These are phyloP conservation scores for Stentor coeruleus DNA, from an alignment of 73 alveolate genomes.

Conservation along the genomic window DNA sequence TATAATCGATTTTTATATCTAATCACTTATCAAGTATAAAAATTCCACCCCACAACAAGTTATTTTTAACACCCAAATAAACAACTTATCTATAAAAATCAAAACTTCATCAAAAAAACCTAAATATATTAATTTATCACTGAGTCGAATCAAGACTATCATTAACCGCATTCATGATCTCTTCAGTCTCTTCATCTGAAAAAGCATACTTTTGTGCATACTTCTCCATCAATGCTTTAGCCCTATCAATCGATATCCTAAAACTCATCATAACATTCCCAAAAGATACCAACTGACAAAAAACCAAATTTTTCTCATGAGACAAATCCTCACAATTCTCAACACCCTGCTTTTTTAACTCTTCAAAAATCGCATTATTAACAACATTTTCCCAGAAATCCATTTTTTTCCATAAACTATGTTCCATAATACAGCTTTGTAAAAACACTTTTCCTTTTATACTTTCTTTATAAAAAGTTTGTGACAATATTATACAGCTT, in stretches of 20 bases:
- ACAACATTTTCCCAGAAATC: slow-evolving; percentile 14
- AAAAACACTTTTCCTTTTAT: background rate
- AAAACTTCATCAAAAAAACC: too few relatives aligned
- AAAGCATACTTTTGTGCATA: background rate
- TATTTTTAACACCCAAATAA: too few relatives aligned
- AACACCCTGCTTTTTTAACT: background rate
- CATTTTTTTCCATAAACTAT: background rate
- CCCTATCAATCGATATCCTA: background rate
- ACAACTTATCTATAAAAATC: too few relatives aligned
- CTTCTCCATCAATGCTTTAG: background rate
- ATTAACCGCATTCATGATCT: background rate
- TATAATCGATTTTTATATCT: too few relatives aligned
- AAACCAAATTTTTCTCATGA: background rate
- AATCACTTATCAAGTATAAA: too few relatives aligned
- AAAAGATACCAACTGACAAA: background rate
- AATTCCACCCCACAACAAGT: too few relatives aligned
- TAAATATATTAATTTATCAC: too few relatives aligned
- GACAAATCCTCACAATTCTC: background rate
- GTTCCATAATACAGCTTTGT: background rate
- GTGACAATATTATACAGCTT: slow-evolving; percentile 8
- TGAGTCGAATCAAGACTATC: too few relatives aligned
- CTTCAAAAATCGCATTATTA: background rate
- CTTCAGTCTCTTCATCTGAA: background rate
- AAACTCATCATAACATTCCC: background rate
- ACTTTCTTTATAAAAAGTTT: slow-evolving; percentile 16